A percentile compares a stretch with the other conserved stretches of the same genome.
These are phyloP conservation scores for Mortierella alpina DNA, from an alignment of 192 early-diverging fungal genomes.

Conservation along the genomic window DNA sequence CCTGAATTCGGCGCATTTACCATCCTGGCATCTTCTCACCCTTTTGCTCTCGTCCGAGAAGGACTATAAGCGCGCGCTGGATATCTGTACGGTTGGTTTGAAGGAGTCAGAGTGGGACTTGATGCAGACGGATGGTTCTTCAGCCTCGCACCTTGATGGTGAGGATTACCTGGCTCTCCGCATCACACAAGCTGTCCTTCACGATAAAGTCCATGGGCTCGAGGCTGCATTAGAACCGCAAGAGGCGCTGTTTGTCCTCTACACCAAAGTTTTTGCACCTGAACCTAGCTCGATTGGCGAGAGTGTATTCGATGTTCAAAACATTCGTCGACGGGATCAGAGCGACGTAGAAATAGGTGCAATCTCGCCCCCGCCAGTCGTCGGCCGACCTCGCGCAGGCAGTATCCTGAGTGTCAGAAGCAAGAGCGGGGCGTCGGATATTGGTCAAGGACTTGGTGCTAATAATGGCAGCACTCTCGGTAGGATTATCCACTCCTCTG, in stretches of 20 bases:
- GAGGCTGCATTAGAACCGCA: conserved; percentile 65
- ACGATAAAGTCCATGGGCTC: conserved; percentile 63
- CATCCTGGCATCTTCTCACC: conserved; percentile 80
- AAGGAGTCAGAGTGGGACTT: conserved; percentile 66
- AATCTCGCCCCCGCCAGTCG: neutral
- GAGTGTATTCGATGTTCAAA: conserved; percentile 43
- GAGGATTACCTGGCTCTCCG: conserved; percentile 70
- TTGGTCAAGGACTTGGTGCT: conserved; percentile 56
- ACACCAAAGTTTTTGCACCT: conserved; percentile 62
- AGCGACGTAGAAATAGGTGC: conserved; percentile 10
- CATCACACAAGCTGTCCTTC: conserved; percentile 68
- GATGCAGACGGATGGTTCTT: conserved; percentile 23
- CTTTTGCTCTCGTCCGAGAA: conserved; percentile 76
- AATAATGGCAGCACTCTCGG: conserved; percentile 40
- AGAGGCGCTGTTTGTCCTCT: conserved; percentile 71
- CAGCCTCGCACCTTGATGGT: conserved; percentile 59
- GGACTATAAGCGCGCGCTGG: conserved; percentile 70
- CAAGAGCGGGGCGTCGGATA: conserved; percentile 28
- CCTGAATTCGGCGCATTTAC: conserved; percentile 64
- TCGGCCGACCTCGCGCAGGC: conserved; percentile 26
- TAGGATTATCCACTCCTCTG: conserved; percentile 37
- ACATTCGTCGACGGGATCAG: conserved; percentile 25
- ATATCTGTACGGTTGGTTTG: conserved; percentile 72
- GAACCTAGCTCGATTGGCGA: conserved; percentile 34
- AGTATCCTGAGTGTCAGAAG: conserved; percentile 41